A percentile compares a stretch with the other conserved stretches of the same genome.
Conservation (phyloP, 2,329 filamentous ascomycete species). For the Aspergillus tamarii region DNA sequence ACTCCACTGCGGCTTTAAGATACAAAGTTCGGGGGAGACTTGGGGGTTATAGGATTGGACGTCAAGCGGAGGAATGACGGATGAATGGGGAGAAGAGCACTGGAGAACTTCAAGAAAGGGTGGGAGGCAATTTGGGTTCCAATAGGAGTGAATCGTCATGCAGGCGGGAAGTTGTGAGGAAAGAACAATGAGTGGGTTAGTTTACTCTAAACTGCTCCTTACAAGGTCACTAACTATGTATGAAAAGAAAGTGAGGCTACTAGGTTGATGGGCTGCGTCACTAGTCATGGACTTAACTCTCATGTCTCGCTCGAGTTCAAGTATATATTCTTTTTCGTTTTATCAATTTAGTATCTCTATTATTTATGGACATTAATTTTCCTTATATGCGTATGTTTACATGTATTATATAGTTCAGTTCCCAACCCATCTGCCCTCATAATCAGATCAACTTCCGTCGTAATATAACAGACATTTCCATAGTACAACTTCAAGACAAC, state of each 20-base stretch:
- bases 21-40: neutral
- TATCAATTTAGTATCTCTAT: neutral
- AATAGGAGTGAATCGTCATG: conserved; percentile 2
- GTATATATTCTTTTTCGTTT: neutral
- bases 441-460: too few species aligned
- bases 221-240: neutral
- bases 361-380: too few species aligned
- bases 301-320: neutral
- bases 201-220: neutral
- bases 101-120: neutral
- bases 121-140: neutral
- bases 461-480: too few species aligned
- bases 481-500: too few species aligned
- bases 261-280: neutral
- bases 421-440: too few species aligned
- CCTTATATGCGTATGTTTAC: too few species aligned
- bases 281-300: neutral
- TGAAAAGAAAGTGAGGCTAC: conserved; percentile 2
- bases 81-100: neutral
- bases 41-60: neutral
- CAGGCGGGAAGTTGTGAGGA: neutral
- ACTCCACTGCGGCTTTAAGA: neutral
- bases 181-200: neutral
- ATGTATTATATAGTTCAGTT: too few species aligned
- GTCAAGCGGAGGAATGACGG: neutral